phyloP scores from a whole-genome alignment of 192 early-diverging fungal genomes.

The Mortierella hygrophila region DNA sequence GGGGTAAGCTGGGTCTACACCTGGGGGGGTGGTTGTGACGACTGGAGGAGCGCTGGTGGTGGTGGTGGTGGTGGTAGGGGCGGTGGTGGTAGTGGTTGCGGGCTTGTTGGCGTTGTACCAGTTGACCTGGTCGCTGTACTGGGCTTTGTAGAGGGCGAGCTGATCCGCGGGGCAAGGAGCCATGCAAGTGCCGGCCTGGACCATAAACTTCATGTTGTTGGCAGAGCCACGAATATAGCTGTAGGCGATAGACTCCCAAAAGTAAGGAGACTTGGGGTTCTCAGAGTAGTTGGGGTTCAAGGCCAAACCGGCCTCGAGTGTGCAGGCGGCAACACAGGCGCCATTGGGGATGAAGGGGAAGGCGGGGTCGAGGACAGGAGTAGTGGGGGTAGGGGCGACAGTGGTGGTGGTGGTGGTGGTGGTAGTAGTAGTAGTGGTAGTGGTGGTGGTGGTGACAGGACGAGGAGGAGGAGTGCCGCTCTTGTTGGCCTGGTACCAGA shows the following conservation, averaged over 20 bases:
- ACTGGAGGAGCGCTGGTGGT: not conserved
- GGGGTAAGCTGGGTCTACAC: constrained; percentile 15
- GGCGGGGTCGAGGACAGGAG: constrained; percentile 9
- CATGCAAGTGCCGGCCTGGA: constrained; percentile 27
- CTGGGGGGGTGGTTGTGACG: constrained; percentile 1
- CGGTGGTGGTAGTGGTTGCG: not conserved
- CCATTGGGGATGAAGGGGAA: constrained; percentile 23
- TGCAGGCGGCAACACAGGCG: constrained; percentile 22
- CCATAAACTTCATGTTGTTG: constrained; percentile 21
- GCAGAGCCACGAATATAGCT: constrained; percentile 18
- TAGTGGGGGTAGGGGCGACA: constrained; percentile 9
- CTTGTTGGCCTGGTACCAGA: constrained; percentile 24
- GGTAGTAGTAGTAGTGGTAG: constrained; percentile 3
- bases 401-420: constrained; percentile 19
- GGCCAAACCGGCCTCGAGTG: constrained; percentile 6
- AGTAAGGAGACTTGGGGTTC: constrained; percentile 38
- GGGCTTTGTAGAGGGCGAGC: constrained; percentile 16
- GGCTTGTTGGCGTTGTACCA: constrained; percentile 29
- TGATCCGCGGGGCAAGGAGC: constrained; percentile 10
- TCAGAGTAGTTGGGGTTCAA: constrained; percentile 37
- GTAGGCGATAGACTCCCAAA: constrained; percentile 28
- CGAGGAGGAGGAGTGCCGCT: constrained; percentile 11
- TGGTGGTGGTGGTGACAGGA: not conserved
- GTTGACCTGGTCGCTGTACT: constrained; percentile 14
- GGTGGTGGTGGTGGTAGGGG: not conserved